Percentiles rank a stretch among this genome's conserved stretches.
Conservation (phyloP, 495 filamentous ascomycete genomes). For the Penicillium crystallinum region DNA sequence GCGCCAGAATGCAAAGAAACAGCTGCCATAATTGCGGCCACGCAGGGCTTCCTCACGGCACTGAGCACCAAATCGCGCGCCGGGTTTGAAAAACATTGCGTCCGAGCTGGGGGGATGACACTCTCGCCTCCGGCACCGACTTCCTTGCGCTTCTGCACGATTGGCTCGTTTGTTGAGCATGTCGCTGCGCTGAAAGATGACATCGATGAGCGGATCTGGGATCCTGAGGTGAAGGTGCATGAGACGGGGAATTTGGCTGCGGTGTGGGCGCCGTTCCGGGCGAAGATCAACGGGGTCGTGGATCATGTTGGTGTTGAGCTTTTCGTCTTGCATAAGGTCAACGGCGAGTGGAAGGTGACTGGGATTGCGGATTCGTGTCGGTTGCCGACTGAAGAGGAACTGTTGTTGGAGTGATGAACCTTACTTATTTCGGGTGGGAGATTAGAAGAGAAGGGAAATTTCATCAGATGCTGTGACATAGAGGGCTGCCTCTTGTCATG, state of each 20-base stretch:
- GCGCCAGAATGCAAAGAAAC: constrained; percentile 16
- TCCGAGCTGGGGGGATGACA: constrained; percentile 36
- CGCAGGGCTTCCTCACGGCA: constrained; percentile 32
- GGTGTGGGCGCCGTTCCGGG: constrained; percentile 39
- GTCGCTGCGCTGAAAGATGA: constrained; percentile 27
- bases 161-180: constrained; percentile 36
- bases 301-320: constrained; percentile 40
- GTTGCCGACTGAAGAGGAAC: constrained; percentile 32
- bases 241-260: constrained; percentile 29
- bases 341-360: constrained; percentile 38
- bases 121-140: constrained; percentile 30
- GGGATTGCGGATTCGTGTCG: constrained; percentile 39
- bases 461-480: neutral
- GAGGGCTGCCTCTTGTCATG: constrained; percentile 8
- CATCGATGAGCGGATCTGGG: constrained; percentile 37
- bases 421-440: neutral
- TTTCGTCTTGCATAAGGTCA: constrained; percentile 35
- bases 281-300: constrained; percentile 36
- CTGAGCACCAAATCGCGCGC: constrained; percentile 27
- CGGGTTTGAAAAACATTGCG: constrained; percentile 36
- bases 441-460: neutral
- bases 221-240: constrained; percentile 33
- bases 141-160: constrained; percentile 35
- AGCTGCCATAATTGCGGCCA: constrained; percentile 29
- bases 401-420: constrained; percentile 16